Evolutionary conservation across 371 early-diverging fungal genomes (phyloP), one percentile per base, ranked within the genome.

Genomic region (Mucor piriformis): DNA sequence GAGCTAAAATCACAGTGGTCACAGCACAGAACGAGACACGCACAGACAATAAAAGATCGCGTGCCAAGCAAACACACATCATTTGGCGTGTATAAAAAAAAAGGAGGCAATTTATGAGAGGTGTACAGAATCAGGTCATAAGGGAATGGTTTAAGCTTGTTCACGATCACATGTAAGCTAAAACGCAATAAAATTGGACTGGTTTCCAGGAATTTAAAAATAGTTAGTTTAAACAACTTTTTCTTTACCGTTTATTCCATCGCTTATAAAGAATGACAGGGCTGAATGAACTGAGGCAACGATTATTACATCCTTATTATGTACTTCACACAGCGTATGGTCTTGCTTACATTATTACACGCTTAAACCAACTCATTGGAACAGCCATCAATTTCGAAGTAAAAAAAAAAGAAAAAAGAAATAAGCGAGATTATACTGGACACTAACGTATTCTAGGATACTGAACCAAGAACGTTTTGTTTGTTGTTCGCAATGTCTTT

Each of bases 251-350:
- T 16, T 52, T 43, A 37, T 44, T 51, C n/a, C 15, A 16, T 50
- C 11, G 29, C 4, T 20, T 23, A 13, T n/a, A 37, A 29, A 10
- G 23, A 27, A 74, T 76, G 76, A 66, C 76, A 33, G 65, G 66
- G 20, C 50, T 76, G 40, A 51, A 50, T 38, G 79, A 79, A 70
- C 59, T 79, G 40, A 63, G 66, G 29, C 74, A 76, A 48, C 72
- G 85, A 49, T 56, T 84, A 37, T 50, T 81, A 27, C 83, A 82
- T 43, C 82, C 81, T 10, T 77, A 85, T 54, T 85, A 85, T 57
- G 60, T 83, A 6, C 46, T 74, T 21, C 83, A 85, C 51, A 54
- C 59, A 15, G 6, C 73, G n/a, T 76, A 74, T 53, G 77, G 73
- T 15, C 43, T 49, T 18, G 23, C 55, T 23, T 74, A 67, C 44